phyloP scores from a whole-genome alignment of 169 alveolate species.

The Eimeria praecox region DNA sequence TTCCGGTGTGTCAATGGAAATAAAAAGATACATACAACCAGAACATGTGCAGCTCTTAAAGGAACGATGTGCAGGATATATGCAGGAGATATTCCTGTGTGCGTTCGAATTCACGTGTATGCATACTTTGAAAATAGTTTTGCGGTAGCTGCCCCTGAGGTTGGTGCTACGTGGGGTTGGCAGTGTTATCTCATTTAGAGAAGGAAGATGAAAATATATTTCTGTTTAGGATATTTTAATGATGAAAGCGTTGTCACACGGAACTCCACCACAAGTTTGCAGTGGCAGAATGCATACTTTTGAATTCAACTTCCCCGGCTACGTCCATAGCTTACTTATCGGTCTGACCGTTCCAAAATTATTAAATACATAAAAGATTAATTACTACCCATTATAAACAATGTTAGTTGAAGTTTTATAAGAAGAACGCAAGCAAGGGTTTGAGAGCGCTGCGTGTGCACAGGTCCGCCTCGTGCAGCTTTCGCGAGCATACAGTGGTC shows the following conservation, averaged over 20 bases:
- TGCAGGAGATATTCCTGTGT: background rate
- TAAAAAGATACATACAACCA: background rate
- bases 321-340: background rate
- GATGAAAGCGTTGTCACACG: background rate
- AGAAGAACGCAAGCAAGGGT: background rate
- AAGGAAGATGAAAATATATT: background rate
- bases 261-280: background rate
- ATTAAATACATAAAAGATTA: background rate
- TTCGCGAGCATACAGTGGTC: background rate
- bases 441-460: background rate
- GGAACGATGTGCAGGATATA: background rate
- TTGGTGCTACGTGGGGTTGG: background rate
- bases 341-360: background rate
- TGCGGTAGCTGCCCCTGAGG: background rate
- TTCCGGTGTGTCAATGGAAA: background rate
- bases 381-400: background rate
- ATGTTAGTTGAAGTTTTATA: background rate
- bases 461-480: slow-evolving; percentile 6
- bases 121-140: background rate
- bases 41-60: background rate
- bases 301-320: background rate
- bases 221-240: background rate
- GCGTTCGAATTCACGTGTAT: background rate
- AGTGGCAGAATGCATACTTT: background rate
- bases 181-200: background rate